These are phyloP conservation scores for Trichoderma sp. DNA, from an alignment of 2,329 filamentous ascomycete species.

Conservation along the genomic window DNA sequence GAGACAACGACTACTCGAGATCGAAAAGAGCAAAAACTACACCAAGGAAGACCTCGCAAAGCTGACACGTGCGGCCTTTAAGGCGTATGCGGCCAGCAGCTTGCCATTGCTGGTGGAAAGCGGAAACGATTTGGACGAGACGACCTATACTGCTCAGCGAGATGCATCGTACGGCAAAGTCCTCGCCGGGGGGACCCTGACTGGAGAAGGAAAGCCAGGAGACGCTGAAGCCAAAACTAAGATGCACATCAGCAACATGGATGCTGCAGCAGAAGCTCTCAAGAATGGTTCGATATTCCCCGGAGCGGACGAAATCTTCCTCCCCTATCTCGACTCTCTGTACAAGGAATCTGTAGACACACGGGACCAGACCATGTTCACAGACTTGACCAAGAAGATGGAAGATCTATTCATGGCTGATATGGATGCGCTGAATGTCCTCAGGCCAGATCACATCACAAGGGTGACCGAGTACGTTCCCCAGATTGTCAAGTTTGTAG, in stretches of 20 bases:
- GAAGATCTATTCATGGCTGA: slow-evolving; percentile 86
- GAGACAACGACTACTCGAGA: slow-evolving; percentile 76
- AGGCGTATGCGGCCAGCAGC: slow-evolving; percentile 53
- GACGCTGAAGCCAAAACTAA: slow-evolving; percentile 85
- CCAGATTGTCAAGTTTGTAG: slow-evolving; percentile 81
- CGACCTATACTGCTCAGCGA: slow-evolving; percentile 49
- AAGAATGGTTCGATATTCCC: slow-evolving; percentile 49
- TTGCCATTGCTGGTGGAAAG: slow-evolving; percentile 50
- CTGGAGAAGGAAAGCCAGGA: slow-evolving; percentile 58
- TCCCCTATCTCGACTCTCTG: slow-evolving; percentile 76
- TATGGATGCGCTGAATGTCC: slow-evolving; percentile 81
- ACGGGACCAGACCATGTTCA: slow-evolving; percentile 71
- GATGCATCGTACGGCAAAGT: slow-evolving; percentile 54
- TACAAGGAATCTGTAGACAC: slow-evolving; percentile 62
- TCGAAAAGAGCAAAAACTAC: slow-evolving; percentile 67
- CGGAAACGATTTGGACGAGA: slow-evolving; percentile 42
- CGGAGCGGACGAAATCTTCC: slow-evolving; percentile 62
- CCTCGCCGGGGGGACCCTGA: slow-evolving; percentile 52
- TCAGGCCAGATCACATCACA: slow-evolving; percentile 76
- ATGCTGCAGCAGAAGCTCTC: slow-evolving; percentile 49
- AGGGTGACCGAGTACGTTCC: slow-evolving; percentile 90
- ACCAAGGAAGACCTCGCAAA: slow-evolving; percentile 45
- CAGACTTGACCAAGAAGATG: slow-evolving; percentile 78
- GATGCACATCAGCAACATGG: slow-evolving; percentile 74
- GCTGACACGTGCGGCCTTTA: slow-evolving; percentile 52